Evolutionary conservation across 2,329 filamentous ascomycete species (phyloP), one percentile per base, ranked within the genome.

Genomic region (Chrysoporthe puriensis): DNA sequence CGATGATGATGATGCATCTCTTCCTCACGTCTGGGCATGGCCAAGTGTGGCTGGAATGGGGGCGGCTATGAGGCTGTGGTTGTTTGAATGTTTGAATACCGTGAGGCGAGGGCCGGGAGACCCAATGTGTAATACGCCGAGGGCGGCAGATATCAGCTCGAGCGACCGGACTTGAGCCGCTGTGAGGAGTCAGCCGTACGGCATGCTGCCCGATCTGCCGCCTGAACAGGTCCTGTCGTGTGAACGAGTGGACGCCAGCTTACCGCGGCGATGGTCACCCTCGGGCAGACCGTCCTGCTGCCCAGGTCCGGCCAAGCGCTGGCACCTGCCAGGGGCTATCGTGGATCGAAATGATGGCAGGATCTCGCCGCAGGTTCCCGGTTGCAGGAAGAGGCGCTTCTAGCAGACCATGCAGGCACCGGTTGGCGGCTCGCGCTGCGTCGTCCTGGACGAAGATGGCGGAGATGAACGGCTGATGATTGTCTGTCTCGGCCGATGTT

Each of bases 21-120:
- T 82, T 85, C 76, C 82, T 81, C 46, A 71, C 78, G 26, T 84
- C 85, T 68, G 86, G 84, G 85, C 6, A 75, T 86, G 48, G 73
- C 81, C 60, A 79, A 82, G 66, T 83, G 80, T 11, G 84, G 83
- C 0, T 86, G 82, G 83, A 60, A 60, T 14, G 66, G 66, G 3
- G 60, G 66, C 1, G 58, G 60, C 8, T 61, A 67, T 43, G 79
- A 75, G 52, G 62, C 77, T 62, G 68, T 73, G 69, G 73, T 71
- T 26, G 26, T 26, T 26, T 26, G 26, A 26, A 26, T 26, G 26
- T 26, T 26, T 26, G 26, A 26, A 26, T 26, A 26, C 2, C 26
- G 26, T 26, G 26, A 26, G 26, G 26, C 26, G 26, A 26, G 26
- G 26, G 26, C 26, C 26, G 26, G 26, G 2, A 26, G 60, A 73